Percentiles rank a stretch among this genome's conserved stretches.
These are phyloP conservation scores for Colletotrichum horii DNA, from an alignment of 2,329 filamentous ascomycete species.

Conservation along the genomic window DNA sequence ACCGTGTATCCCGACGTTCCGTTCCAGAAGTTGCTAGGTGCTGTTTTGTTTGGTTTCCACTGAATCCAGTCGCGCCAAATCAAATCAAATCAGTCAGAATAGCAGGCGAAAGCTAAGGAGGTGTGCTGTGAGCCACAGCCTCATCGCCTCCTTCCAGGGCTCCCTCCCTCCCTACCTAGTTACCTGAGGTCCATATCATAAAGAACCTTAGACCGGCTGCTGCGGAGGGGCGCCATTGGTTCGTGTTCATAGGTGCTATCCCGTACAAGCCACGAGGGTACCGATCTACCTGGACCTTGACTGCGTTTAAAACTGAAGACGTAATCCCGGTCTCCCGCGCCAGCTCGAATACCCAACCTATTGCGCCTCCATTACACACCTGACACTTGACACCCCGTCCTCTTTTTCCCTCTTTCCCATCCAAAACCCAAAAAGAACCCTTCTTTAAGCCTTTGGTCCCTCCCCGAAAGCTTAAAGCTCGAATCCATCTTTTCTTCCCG, in stretches of 20 bases:
- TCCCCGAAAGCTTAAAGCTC: neutral
- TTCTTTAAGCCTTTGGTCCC: neutral
- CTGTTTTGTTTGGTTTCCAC: neutral
- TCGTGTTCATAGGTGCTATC: neutral
- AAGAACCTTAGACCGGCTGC: neutral
- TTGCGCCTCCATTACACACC: conserved; percentile 11
- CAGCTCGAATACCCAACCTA: conserved; percentile 4
- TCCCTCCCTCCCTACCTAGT: neutral
- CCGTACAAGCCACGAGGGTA: neutral
- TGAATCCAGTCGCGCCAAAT: neutral
- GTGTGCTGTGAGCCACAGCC: neutral
- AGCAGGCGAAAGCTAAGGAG: neutral
- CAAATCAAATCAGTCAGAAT: neutral
- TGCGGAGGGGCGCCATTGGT: neutral
- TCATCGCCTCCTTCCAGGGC: neutral
- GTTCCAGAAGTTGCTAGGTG: neutral
- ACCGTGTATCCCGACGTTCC: neutral
- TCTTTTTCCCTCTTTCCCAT: neutral
- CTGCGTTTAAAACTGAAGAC: neutral
- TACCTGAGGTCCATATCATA: neutral
- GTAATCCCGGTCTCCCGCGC: conserved; percentile 12
- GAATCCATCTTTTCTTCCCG: neutral
- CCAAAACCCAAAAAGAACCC: neutral
- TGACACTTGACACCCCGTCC: neutral
- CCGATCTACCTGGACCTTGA: neutral